phyloP scores from a whole-genome alignment of 2,329 filamentous ascomycete species.

The Botrytis fabae region DNA sequence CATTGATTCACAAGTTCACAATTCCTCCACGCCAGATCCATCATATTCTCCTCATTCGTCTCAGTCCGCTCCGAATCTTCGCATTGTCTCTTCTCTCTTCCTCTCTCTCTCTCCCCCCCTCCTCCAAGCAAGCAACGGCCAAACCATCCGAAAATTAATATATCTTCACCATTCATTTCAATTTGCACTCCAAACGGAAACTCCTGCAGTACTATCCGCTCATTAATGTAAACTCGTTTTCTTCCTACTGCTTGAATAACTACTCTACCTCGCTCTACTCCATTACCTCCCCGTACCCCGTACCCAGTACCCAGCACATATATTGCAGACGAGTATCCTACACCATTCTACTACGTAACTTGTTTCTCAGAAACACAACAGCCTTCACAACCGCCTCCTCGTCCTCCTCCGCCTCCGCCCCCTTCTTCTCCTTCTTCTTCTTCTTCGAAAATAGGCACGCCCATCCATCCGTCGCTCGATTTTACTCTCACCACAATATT shows the following conservation, averaged over 20 bases:
- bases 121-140: neutral
- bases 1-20: conserved; percentile 4
- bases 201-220: neutral
- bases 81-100: neutral
- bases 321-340: neutral
- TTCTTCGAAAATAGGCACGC: neutral
- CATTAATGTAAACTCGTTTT: conserved; percentile 8
- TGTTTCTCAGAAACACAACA: conserved; percentile 1
- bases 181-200: neutral
- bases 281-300: neutral
- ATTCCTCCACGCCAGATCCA: neutral
- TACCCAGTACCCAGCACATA: neutral
- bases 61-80: neutral
- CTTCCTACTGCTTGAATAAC: neutral
- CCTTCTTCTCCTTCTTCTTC: neutral
- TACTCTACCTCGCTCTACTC: neutral
- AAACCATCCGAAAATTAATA: neutral
- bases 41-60: neutral
- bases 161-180: conserved; percentile 6
- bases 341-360: conserved; percentile 11
- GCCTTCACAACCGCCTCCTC: neutral
- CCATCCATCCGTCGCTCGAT: conserved; percentile 6
- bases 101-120: no score
- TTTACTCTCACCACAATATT: neutral
- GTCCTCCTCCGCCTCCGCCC: neutral